Percentiles rank a stretch among this genome's conserved stretches.
These are phyloP conservation scores for Salix dunnii DNA, from an alignment of 345 rosid genomes.

Conservation along the genomic window DNA sequence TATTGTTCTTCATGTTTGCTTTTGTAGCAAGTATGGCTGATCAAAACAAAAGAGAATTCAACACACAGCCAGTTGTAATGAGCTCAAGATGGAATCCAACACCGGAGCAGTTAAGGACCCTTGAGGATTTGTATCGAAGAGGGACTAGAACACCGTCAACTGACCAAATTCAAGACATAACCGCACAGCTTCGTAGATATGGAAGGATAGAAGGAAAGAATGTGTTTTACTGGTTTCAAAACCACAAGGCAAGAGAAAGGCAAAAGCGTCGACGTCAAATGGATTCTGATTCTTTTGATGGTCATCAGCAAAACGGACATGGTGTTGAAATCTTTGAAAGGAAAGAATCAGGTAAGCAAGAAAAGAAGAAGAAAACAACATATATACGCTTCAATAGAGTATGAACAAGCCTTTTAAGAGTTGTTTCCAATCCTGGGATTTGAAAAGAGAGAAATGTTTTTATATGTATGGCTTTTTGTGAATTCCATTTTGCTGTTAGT, in stretches of 20 bases:
- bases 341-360: slow-evolving; percentile 47
- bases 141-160: slow-evolving; percentile 93
- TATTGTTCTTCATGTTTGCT: not conserved
- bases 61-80: slow-evolving; percentile 59
- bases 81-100: slow-evolving; percentile 97
- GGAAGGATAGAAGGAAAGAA: slow-evolving; percentile 98
- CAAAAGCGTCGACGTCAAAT: slow-evolving; percentile 80
- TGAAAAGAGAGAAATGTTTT: slow-evolving; percentile 11
- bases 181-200: slow-evolving; percentile 72
- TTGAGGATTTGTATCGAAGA: slow-evolving; percentile 72
- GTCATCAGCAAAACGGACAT: slow-evolving; percentile 16
- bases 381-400: too few species aligned
- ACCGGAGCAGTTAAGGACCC: slow-evolving; percentile 77
- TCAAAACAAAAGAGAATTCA: slow-evolving; percentile 63
- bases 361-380: too few species aligned
- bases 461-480: slow-evolving; percentile 14
- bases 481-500: slow-evolving; percentile 21
- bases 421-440: not conserved
- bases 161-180: slow-evolving; percentile 85
- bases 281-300: slow-evolving; percentile 43
- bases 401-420: not conserved
- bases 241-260: slow-evolving; percentile 92
- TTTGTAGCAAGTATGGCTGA: slow-evolving; percentile 39
- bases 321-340: slow-evolving; percentile 43
- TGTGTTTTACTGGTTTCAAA: slow-evolving; percentile 97